phyloP scores from a whole-genome alignment of 768 basidiomycete species.

The Tephrocybe sp. region DNA sequence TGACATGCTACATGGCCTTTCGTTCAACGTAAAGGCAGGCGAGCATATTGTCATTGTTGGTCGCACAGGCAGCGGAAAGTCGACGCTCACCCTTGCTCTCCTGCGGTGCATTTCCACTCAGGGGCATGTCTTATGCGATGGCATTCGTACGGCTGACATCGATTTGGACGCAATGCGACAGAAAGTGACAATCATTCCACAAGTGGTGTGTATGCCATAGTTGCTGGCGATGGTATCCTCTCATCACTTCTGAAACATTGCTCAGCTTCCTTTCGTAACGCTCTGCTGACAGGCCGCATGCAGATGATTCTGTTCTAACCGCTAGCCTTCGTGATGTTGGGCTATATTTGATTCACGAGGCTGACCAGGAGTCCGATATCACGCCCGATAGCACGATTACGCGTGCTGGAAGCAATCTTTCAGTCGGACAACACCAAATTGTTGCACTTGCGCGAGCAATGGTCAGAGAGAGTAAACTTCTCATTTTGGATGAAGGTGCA shows the following conservation, averaged over 20 bases:
- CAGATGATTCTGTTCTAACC: constrained; percentile 38
- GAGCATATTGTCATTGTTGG: constrained; percentile 50
- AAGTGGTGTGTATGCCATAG: constrained; percentile 29
- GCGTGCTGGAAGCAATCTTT: constrained; percentile 64
- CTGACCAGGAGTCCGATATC: constrained; percentile 42
- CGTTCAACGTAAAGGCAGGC: constrained; percentile 48
- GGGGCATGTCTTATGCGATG: constrained; percentile 55
- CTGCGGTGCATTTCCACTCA: constrained; percentile 54
- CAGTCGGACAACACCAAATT: constrained; percentile 74
- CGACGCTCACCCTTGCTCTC: constrained; percentile 53
- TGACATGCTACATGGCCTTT: constrained; percentile 29
- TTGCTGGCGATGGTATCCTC: neutral
- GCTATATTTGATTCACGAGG: constrained; percentile 31
- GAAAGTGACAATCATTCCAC: constrained; percentile 57
- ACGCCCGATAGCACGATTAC: constrained; percentile 40
- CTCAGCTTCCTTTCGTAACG: neutral
- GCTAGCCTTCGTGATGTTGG: constrained; percentile 35
- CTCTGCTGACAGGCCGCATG: neutral
- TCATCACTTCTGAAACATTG: constrained; percentile 29
- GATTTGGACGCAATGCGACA: constrained; percentile 54
- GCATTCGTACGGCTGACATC: constrained; percentile 39
- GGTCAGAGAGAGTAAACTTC: constrained; percentile 50
- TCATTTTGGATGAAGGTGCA: constrained; percentile 60
- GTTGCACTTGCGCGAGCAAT: constrained; percentile 62
- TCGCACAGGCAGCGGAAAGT: constrained; percentile 25